Percentiles rank a stretch among this genome's conserved stretches.
Conservation (phyloP, 169 alveolate genomes). For the Plasmodium knowlesi region DNA sequence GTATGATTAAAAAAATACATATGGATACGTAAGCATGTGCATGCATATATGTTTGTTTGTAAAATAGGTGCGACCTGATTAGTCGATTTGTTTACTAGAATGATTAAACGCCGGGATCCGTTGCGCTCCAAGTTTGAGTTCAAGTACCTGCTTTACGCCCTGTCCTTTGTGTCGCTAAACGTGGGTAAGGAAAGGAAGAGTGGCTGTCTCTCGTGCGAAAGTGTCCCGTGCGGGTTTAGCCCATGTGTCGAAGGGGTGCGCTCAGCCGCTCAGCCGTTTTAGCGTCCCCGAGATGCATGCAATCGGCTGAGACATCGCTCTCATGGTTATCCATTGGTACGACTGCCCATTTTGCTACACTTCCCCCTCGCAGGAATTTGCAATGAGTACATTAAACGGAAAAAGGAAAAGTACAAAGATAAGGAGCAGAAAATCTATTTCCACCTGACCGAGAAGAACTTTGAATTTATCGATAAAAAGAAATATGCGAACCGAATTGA, state of each 20-base stretch:
- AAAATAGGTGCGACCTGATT: background rate
- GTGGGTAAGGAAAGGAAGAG: slow-evolving; percentile 23
- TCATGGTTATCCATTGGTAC: background rate
- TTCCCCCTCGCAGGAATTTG: slow-evolving; percentile 28
- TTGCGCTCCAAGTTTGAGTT: slow-evolving; percentile 43
- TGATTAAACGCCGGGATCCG: slow-evolving; percentile 24
- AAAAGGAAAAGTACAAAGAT: background rate
- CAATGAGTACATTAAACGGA: slow-evolving; percentile 53
- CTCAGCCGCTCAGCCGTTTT: background rate
- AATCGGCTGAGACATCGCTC: background rate
- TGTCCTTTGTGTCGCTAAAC: slow-evolving; percentile 48
- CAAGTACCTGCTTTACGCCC: slow-evolving; percentile 42
- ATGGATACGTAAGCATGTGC: background rate
- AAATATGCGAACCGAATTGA: slow-evolving; percentile 4
- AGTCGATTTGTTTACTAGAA: slow-evolving; percentile 21
- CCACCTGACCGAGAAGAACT: slow-evolving; percentile 32
- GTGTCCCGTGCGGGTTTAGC: background rate
- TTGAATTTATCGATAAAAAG: slow-evolving; percentile 25
- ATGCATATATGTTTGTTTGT: too few relatives aligned
- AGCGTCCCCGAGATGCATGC: background rate
- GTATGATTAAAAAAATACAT: background rate
- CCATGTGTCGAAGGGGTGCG: background rate
- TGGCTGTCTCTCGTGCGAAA: background rate
- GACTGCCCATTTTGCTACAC: background rate
- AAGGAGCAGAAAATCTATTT: slow-evolving; percentile 32